These are phyloP conservation scores for Pseudocercospora crystallina DNA, from an alignment of 2,329 filamentous ascomycete species.

Conservation along the genomic window DNA sequence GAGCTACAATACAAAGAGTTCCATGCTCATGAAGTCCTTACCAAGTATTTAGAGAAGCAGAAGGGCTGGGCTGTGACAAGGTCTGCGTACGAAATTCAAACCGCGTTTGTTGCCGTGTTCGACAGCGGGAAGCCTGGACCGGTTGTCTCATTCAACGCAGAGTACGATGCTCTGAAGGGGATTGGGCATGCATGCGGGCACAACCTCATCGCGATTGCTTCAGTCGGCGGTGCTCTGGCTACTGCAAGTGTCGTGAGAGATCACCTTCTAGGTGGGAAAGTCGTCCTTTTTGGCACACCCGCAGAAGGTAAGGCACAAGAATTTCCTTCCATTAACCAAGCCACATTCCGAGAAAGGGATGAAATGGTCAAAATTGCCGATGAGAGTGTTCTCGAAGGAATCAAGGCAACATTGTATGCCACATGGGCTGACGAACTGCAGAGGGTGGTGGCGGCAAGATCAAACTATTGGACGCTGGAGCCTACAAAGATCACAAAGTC, in stretches of 20 bases:
- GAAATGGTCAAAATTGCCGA: too few relatives aligned
- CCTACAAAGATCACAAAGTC: conserved; percentile 43
- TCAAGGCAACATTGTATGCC: too few relatives aligned
- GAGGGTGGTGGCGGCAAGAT: conserved; percentile 40
- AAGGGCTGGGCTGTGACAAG: conserved; percentile 51
- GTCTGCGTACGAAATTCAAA: conserved; percentile 53
- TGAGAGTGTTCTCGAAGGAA: too few relatives aligned
- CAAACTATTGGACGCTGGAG: conserved; percentile 44
- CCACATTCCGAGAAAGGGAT: too few relatives aligned
- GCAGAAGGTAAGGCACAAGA: conserved; percentile 41
- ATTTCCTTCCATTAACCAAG: background rate
- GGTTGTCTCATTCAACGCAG: conserved; percentile 43
- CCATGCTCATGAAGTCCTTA: conserved; percentile 53
- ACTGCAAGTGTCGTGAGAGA: conserved; percentile 33
- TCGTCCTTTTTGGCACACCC: conserved; percentile 46
- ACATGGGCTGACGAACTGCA: conserved; percentile 5
- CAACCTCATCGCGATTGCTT: conserved; percentile 46
- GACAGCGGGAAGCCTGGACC: conserved; percentile 41
- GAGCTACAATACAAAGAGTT: conserved; percentile 48
- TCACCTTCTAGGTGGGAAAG: conserved; percentile 36
- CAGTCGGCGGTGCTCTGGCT: conserved; percentile 41
- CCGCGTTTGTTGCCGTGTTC: conserved; percentile 54
- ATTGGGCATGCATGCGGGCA: conserved; percentile 49
- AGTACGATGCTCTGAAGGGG: conserved; percentile 41
- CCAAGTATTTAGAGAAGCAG: conserved; percentile 46